phyloP scores from a whole-genome alignment of 768 basidiomycete genomes.

The Fomitopsis serialis region DNA sequence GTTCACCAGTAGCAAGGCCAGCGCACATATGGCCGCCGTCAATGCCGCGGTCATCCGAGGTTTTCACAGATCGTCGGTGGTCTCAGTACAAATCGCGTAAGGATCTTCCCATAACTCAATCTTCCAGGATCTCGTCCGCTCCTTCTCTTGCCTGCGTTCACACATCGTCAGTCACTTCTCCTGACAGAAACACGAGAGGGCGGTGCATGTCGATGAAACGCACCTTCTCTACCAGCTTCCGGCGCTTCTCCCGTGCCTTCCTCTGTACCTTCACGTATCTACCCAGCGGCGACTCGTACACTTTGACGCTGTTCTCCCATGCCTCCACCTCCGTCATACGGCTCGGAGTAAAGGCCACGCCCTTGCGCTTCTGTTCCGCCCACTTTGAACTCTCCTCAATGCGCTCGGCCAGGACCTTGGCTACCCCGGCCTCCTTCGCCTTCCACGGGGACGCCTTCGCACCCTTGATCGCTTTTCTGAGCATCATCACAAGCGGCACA shows the following conservation, averaged over 20 bases:
- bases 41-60: background rate
- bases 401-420: constrained; percentile 81
- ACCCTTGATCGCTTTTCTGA: constrained; percentile 72
- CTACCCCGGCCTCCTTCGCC: constrained; percentile 51
- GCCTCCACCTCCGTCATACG: constrained; percentile 60
- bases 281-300: constrained; percentile 72
- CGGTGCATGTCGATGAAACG: constrained; percentile 3
- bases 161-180: background rate
- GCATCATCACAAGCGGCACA: constrained; percentile 67
- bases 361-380: constrained; percentile 67
- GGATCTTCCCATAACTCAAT: constrained; percentile 12
- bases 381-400: constrained; percentile 80
- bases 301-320: constrained; percentile 62
- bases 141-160: constrained; percentile 58
- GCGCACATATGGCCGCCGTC: background rate
- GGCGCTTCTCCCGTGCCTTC: constrained; percentile 74
- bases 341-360: constrained; percentile 72
- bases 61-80: background rate
- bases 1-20: background rate
- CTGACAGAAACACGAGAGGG: background rate
- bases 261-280: constrained; percentile 77
- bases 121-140: constrained; percentile 64
- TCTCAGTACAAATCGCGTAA: background rate
- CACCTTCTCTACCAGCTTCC: constrained; percentile 72
- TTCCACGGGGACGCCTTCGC: constrained; percentile 31